A percentile compares a stretch with the other conserved stretches of the same genome.
Conservation (phyloP, 371 early-diverging fungal species). For the Haplosporangium sp. region DNA sequence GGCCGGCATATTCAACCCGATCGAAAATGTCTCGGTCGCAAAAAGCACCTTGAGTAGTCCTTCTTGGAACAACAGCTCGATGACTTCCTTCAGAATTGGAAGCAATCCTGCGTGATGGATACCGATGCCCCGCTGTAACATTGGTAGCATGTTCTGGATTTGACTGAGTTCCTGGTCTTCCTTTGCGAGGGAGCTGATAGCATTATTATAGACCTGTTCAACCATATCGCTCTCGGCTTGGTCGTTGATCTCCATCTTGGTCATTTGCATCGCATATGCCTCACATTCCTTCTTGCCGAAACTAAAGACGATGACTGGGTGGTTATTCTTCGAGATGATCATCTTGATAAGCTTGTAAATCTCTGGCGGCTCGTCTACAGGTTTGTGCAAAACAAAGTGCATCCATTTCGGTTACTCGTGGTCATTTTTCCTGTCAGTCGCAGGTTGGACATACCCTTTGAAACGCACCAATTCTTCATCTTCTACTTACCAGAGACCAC, state of each 20-base stretch:
- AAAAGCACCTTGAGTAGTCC: slow-evolving; percentile 97
- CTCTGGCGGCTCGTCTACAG: slow-evolving; percentile 70
- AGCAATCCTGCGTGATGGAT: slow-evolving; percentile 99
- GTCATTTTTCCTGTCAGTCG: too few relatives aligned
- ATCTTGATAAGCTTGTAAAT: slow-evolving; percentile 93
- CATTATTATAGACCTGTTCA: slow-evolving; percentile 88
- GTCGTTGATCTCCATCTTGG: slow-evolving; percentile 92
- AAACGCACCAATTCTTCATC: too few relatives aligned
- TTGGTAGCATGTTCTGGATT: slow-evolving; percentile 92
- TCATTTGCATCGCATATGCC: slow-evolving; percentile 87
- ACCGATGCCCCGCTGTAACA: slow-evolving; percentile 97
- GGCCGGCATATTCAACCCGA: slow-evolving; percentile 99
- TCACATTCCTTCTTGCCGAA: slow-evolving; percentile 99
- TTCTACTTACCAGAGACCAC: too few relatives aligned
- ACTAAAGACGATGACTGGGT: slow-evolving; percentile 98
- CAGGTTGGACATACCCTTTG: too few relatives aligned
- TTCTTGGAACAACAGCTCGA: slow-evolving; percentile 99
- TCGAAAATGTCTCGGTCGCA: slow-evolving; percentile 99
- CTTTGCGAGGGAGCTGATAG: slow-evolving; percentile 87
- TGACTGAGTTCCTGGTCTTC: slow-evolving; percentile 96
- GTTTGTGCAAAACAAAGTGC: not conserved
- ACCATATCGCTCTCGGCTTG: slow-evolving; percentile 90
- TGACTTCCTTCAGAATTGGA: slow-evolving; percentile 99
- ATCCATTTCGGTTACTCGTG: not conserved
- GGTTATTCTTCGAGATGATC: slow-evolving; percentile 90